A percentile compares a stretch with the other conserved stretches of the same genome.
Conservation (phyloP, 1,139 yeast genomes). For the Ashbya aceris region DNA sequence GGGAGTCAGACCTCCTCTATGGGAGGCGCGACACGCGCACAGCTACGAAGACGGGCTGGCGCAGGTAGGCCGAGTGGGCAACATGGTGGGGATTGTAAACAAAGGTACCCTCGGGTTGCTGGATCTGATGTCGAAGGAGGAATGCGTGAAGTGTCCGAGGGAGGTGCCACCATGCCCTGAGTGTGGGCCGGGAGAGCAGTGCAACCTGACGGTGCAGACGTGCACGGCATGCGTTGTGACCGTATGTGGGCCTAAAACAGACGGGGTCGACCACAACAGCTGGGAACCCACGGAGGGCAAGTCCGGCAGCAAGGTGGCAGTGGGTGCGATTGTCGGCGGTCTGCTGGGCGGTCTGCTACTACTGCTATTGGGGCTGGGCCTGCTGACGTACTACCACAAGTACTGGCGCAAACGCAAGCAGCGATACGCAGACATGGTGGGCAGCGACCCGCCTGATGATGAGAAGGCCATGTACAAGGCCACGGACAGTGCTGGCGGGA, state of each 20-base stretch:
- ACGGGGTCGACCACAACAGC: slow-evolving; percentile 11
- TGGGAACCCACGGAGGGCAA: not conserved
- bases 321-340: slow-evolving; percentile 37
- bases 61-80: too few relatives aligned
- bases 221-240: slow-evolving; percentile 49
- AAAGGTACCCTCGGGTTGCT: too few relatives aligned
- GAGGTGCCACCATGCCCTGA: slow-evolving; percentile 38
- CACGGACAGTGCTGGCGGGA: slow-evolving; percentile 7
- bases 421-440: slow-evolving; percentile 13
- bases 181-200: slow-evolving; percentile 45
- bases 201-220: slow-evolving; percentile 44
- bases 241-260: slow-evolving; percentile 43
- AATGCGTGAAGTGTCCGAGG: slow-evolving; percentile 45
- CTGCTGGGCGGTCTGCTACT: slow-evolving; percentile 56
- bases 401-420: slow-evolving; percentile 31
- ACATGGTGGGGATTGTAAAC: too few relatives aligned
- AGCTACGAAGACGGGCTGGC: too few relatives aligned
- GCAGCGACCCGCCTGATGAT: slow-evolving; percentile 11
- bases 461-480: slow-evolving; percentile 4
- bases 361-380: slow-evolving; percentile 33
- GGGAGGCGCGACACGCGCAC: too few relatives aligned
- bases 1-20: too few relatives aligned
- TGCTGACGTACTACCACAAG: slow-evolving; percentile 32
- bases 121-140: slow-evolving; percentile 6
- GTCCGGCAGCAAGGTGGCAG: not conserved